These are phyloP conservation scores for Priceomyces haplophilus DNA, from an alignment of 805 yeast species.

Conservation along the genomic window DNA sequence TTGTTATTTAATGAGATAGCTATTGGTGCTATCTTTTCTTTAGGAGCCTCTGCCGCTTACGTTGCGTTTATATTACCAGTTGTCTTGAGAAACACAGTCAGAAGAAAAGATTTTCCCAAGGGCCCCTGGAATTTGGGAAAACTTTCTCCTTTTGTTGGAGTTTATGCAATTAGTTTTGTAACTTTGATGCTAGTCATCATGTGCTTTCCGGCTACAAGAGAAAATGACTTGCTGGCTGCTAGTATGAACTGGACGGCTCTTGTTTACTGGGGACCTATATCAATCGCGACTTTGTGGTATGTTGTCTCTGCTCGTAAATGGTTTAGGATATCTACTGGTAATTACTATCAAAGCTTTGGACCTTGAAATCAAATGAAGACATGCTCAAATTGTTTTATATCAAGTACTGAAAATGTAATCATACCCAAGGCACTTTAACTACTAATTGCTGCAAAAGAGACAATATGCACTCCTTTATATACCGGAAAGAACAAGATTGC, in stretches of 20 bases:
- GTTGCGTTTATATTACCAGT: conserved; percentile 1
- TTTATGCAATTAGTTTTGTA: conserved; percentile 1
- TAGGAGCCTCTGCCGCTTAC: conserved; percentile 2
- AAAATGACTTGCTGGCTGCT: not conserved
- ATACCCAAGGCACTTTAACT: too few species aligned
- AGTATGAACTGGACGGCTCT: conserved; percentile 4
- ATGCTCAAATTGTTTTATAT: too few species aligned
- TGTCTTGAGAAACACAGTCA: not conserved
- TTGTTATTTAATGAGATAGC: conserved; percentile 1
- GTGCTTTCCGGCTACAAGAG: not conserved
- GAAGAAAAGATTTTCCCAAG: not conserved
- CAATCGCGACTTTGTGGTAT: conserved; percentile 1
- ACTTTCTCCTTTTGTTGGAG: not conserved
- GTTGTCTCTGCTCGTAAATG: conserved; percentile 2
- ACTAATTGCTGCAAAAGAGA: too few species aligned
- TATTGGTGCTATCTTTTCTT: conserved; percentile 1
- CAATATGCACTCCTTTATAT: too few species aligned
- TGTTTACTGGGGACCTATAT: conserved; percentile 2
- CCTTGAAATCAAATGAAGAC: too few species aligned
- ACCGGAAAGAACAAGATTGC: too few species aligned
- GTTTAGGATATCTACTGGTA: not conserved
- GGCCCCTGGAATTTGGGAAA: conserved; percentile 3
- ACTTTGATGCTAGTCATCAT: not conserved
- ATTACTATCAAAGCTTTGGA: too few species aligned
- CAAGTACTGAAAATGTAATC: too few species aligned